Evolutionary conservation across 192 early-diverging fungal species (phyloP), one percentile per base, ranked within the genome.

Genomic region (Rhizophagus clarus): DNA sequence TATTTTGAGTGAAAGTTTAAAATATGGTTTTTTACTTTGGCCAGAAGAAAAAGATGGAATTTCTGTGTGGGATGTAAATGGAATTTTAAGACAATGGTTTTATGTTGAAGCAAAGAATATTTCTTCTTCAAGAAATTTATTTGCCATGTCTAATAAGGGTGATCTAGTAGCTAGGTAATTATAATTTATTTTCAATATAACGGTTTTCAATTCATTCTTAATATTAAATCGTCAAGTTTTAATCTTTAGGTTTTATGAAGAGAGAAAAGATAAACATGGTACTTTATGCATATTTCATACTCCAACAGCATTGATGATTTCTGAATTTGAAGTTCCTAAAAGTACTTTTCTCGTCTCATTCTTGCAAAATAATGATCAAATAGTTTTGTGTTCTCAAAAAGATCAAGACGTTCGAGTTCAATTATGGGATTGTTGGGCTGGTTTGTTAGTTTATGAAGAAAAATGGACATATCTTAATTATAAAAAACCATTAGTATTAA

Each of bases 401-500:
- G n/a, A n/a, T 2, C 10, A 40, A 17, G 11, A 10, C 1, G 32
- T 70, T 70, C 6, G 15, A 6, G 34, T 40, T 40, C 68, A 70
- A 70, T 70, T 70, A n/a, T 70, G 34, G 31, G 17, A 42, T 37
- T 70, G 68, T 70, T 70, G 68, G 68, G n/a, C 32, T n/a, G 68
- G 68, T 12, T n/a, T 7, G 6, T 10, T 70, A 6, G 17, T 70
- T n/a, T 42, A 12, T 11, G 32, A 70, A 70, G 68, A 70, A 42
- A 22, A 42, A n/a, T 40, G 12, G 8, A 15, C 10, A 3, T 8
- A 70, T 15, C 31, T 42, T 34, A 37, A 42, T 9, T n/a, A 40
- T 20, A 29, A 70, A 1, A 15, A 40, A 42, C 68, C 31, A 40
- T n/a, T 70, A 9, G 8, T 70, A n/a, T 70, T 70, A 8, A 3